A percentile compares a stretch with the other conserved stretches of the same genome.
These are phyloP conservation scores for Triticum timopheevii DNA, from an alignment of 176 grass and related monocot genomes.

Conservation along the genomic window DNA sequence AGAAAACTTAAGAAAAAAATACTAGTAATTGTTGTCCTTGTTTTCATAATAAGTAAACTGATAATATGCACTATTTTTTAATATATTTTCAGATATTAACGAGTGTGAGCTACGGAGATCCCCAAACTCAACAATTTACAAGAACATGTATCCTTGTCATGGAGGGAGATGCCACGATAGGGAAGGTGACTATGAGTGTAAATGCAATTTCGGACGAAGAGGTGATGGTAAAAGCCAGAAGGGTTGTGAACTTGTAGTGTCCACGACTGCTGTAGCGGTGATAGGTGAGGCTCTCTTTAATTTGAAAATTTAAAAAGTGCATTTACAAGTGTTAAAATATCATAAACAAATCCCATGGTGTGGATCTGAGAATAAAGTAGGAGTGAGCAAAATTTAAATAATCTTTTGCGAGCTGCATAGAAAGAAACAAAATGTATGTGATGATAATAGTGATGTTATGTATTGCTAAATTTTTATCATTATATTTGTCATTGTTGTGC, in stretches of 20 bases:
- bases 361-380: too few species aligned
- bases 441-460: too few species aligned
- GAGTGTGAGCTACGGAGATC: background rate
- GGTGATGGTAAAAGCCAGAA: background rate
- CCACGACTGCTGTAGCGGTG: background rate
- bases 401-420: too few species aligned
- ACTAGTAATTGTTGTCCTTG: background rate
- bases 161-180: background rate
- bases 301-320: too few species aligned
- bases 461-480: too few species aligned
- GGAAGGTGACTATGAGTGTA: background rate
- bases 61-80: background rate
- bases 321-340: too few species aligned
- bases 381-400: too few species aligned
- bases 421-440: too few species aligned
- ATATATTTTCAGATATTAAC: conserved; percentile 6
- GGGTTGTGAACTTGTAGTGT: background rate
- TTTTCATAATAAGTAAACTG: background rate
- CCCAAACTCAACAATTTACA: background rate
- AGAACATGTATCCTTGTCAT: background rate
- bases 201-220: background rate
- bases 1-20: background rate
- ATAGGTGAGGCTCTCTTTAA: background rate
- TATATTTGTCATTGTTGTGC: too few species aligned
- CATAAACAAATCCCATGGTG: too few species aligned